Evolutionary conservation across 129 eudicot species (phyloP), one percentile per base, ranked within the genome.

Genomic region (Tagetes patula): DNA sequence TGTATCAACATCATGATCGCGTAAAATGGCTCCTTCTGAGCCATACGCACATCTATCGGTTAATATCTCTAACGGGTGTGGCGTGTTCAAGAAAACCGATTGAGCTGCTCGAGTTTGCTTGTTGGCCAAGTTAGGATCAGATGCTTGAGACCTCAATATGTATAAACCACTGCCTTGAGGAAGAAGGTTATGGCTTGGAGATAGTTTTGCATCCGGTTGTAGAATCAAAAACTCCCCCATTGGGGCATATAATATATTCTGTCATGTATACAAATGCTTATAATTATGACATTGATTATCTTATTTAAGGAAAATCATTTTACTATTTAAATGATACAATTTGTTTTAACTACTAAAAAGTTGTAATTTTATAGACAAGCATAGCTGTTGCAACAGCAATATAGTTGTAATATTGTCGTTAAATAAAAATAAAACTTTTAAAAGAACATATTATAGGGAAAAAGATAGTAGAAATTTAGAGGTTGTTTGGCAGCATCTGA

Each of bases 181-280:
- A 62, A 92, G 94, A 27, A 92, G 89, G 1, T 87, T 84, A 13
- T 92, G 97, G 78, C 61, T 80, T 46, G 96, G 96, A 40, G 97
- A 92, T 37, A 83, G 80, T 46, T 83, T 87, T 59, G 83, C 83
- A 67, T 89, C 91, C 1, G 97, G 97, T 20, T 92, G 97, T 12
- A 92, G 88, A 66, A 89, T 87, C 63, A 92, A 10, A 27, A 92
- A 83, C 83, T 92, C 96, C 14, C 97, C 97, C 91, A 89, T 85
- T 69, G 97, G 97, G 61, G 88, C 75, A 69, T 83, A 92, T 65
- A 89, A 72, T 73, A 83, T 2, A 70, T 85, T 89, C 96, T 92
- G 85, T 82, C 65, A 65, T 65, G 40, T 75, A 11, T n/a, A 8
- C 2, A 14, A 37, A 70, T 0, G 6, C 27, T 20, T 20, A 20